A percentile compares a stretch with the other conserved stretches of the same genome.
Conservation (phyloP, 352 stramenopile genomes). For the Plasmopara muralis region DNA sequence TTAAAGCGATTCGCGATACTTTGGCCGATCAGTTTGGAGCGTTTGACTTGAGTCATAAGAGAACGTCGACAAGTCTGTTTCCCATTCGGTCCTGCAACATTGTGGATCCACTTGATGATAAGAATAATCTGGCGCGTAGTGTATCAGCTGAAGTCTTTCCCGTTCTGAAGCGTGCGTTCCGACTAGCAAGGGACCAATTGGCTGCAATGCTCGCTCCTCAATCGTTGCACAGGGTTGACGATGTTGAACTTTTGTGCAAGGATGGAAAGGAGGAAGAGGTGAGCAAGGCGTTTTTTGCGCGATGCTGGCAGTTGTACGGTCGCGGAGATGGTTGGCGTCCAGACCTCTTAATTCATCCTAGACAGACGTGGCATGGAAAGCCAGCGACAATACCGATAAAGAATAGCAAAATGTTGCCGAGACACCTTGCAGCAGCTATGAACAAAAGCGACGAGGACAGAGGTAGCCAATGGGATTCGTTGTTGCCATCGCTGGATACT, state of each 20-base stretch:
- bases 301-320: conserved; percentile 58
- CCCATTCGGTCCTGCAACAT: conserved; percentile 83
- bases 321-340: conserved; percentile 71
- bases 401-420: conserved; percentile 15
- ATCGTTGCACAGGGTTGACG: conserved; percentile 12
- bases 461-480: conserved; percentile 30
- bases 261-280: conserved; percentile 27
- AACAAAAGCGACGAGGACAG: conserved; percentile 24
- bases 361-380: conserved; percentile 60
- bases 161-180: conserved; percentile 64
- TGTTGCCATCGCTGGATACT: conserved; percentile 26
- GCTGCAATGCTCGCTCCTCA: conserved; percentile 27
- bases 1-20: conserved; percentile 41
- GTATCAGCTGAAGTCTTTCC: conserved; percentile 68
- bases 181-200: conserved; percentile 49
- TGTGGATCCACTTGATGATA: conserved; percentile 80
- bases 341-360: conserved; percentile 70
- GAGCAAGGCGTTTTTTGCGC: conserved; percentile 39
- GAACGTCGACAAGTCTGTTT: conserved; percentile 32
- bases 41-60: conserved; percentile 32
- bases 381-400: conserved; percentile 18
- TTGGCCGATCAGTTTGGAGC: conserved; percentile 52
- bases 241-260: conserved; percentile 15
- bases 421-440: conserved; percentile 9
- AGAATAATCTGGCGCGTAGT: conserved; percentile 82